A percentile compares a stretch with the other conserved stretches of the same genome.
phyloP scores from a whole-genome alignment of 768 basidiomycete species.

The Russula abietina region DNA sequence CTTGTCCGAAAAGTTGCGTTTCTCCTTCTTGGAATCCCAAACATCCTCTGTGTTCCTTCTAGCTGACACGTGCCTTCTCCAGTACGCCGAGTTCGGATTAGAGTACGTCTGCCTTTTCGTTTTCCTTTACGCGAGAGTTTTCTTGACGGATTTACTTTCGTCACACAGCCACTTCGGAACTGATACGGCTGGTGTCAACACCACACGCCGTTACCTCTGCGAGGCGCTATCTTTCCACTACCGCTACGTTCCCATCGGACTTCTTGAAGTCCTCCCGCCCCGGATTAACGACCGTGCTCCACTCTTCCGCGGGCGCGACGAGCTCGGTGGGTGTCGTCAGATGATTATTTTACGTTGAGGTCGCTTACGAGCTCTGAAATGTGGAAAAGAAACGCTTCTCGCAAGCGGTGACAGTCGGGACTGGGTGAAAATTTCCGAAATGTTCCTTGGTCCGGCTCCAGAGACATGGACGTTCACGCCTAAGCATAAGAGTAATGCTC shows the following conservation, averaged over 20 bases:
- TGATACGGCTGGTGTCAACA: slow-evolving; percentile 85
- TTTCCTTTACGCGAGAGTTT: not conserved
- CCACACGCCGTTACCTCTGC: slow-evolving; percentile 87
- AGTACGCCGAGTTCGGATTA: slow-evolving; percentile 87
- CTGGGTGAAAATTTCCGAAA: slow-evolving; percentile 92
- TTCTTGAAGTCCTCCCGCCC: slow-evolving; percentile 76
- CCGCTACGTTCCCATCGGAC: slow-evolving; percentile 90
- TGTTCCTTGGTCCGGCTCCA: slow-evolving; percentile 87
- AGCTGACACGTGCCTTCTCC: not conserved
- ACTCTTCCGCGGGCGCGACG: slow-evolving; percentile 79
- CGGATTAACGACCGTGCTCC: slow-evolving; percentile 89
- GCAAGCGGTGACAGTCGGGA: slow-evolving; percentile 73
- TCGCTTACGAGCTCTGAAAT: not conserved
- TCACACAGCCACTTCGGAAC: slow-evolving; percentile 70
- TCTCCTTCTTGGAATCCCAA: not conserved
- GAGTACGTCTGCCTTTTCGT: slow-evolving; percentile 37
- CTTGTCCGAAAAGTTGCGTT: slow-evolving; percentile 58
- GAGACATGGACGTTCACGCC: slow-evolving; percentile 82
- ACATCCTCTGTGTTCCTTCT: not conserved
- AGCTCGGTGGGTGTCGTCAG: slow-evolving; percentile 58
- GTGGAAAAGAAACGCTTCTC: slow-evolving; percentile 65
- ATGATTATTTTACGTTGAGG: not conserved
- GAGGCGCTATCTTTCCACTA: slow-evolving; percentile 95
- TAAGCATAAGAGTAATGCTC: slow-evolving; percentile 90
- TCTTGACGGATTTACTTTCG: not conserved